These are phyloP conservation scores for Pistacia integerrima DNA, from an alignment of 345 rosid genomes.

Conservation along the genomic window DNA sequence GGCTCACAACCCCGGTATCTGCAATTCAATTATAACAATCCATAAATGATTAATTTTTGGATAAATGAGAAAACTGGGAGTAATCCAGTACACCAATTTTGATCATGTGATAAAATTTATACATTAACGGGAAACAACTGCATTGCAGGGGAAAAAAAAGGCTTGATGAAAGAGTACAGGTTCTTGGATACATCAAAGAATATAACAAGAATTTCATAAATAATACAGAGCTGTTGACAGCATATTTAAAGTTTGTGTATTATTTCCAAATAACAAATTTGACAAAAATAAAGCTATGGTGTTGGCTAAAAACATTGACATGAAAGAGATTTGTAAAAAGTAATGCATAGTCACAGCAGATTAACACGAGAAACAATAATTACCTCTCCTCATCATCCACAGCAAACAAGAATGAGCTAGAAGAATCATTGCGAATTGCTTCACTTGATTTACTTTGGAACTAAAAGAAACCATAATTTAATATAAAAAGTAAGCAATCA, in stretches of 20 bases:
- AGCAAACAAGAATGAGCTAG: conserved; percentile 59
- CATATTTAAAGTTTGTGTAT: background rate
- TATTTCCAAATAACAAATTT: background rate
- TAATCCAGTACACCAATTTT: background rate
- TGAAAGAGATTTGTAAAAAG: background rate
- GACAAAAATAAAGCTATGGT: background rate
- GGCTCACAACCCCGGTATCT: conserved; percentile 85
- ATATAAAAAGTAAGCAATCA: background rate
- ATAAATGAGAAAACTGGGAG: background rate
- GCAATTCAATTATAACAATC: conserved; percentile 26
- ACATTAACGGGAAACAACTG: no score
- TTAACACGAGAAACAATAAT: conserved; percentile 1
- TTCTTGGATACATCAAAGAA: background rate
- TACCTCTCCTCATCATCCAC: conserved; percentile 83
- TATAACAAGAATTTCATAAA: background rate
- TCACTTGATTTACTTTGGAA: conserved; percentile 67
- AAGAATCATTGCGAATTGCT: conserved; percentile 47
- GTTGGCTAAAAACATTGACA: background rate
- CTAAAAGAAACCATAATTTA: conserved; percentile 39
- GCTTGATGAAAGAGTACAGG: background rate
- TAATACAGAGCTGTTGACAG: background rate
- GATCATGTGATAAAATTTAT: no score
- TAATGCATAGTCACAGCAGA: conserved; percentile 11
- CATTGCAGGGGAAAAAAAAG: no score
- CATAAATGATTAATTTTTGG: background rate